Conservation (phyloP, 164 flowering plant species). For the Vitis riparia region DNA sequence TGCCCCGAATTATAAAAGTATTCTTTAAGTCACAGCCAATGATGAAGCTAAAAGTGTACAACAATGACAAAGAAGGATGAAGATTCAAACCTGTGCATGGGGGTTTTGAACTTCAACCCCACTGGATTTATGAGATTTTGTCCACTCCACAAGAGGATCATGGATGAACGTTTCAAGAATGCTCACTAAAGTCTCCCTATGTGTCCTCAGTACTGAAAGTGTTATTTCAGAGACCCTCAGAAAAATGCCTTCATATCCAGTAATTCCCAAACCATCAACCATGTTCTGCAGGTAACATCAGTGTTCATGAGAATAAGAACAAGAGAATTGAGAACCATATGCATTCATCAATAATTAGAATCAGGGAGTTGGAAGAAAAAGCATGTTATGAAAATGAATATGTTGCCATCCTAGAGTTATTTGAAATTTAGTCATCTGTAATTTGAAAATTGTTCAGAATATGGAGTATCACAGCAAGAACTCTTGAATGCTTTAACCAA, state of each 20-base stretch:
- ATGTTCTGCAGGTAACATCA: conserved; percentile 62
- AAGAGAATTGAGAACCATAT: background rate
- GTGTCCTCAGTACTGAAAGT: conserved; percentile 79
- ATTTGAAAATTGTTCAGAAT: background rate
- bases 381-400: background rate
- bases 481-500: no score
- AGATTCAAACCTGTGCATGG: conserved; percentile 85
- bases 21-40: no score
- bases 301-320: background rate
- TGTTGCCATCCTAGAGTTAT: background rate
- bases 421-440: background rate
- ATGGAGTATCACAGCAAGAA: no score
- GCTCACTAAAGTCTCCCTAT: conserved; percentile 90
- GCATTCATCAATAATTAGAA: no score
- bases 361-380: background rate
- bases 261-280: conserved; percentile 97
- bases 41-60: background rate
- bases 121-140: conserved; percentile 95
- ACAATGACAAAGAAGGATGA: background rate
- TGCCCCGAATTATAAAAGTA: no score
- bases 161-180: conserved; percentile 97
- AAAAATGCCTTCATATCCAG: conserved; percentile 93
- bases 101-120: conserved; percentile 97
- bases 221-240: conserved; percentile 91
- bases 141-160: conserved; percentile 99